Base-by-base conservation (phyloP, 1,139 yeast species). In the Blastobotrys persicus region DNA sequence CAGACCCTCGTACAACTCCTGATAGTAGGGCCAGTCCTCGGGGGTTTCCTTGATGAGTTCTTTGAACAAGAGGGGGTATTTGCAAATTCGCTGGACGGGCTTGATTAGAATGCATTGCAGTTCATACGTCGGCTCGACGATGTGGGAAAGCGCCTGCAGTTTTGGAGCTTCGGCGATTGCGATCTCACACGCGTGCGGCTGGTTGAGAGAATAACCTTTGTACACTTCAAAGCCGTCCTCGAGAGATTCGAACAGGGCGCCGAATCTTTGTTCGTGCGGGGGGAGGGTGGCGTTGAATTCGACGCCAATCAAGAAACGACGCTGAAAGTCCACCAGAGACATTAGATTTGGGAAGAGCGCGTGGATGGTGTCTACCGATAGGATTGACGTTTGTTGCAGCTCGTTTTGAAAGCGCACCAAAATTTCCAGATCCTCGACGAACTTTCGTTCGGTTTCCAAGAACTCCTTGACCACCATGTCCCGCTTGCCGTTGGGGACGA, bases 51-150 rank as follows among this genome's bases (percentile, higher is more conserved):
- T 89, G 43, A 87, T 67, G 51, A 94, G 74, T 62, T 88, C 95
- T 56, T 80, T 81, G 51, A 92, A 70, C 44, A 92, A 73, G 45
- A 94, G 70, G 2, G 98, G 98, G 66, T 92, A 92, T 67, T 91
- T 88, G 73, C 97, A 88, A 28, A 92, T 76, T 59, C 98, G 79
- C 72, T 92, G 99, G 38, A 92, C 88, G 0, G 99, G 99, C 66
- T 92, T 92, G 59, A 92, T 80, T 44, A 94, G 76, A 66, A 87
- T 87, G 47, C 95, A 84, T 62, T 88, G 98, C 48, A 92, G 74
- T 67, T 92, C 98, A 65, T 89, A 84, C 34, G 88, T 86, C 23
- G 95, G 94, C 56, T 85, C 95, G 51, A 92, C 80, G 41, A 89
- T 70, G 45, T 76, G 70, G 2, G 85, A 75, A 19, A 84, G 75